phyloP scores from a whole-genome alignment of 2,329 filamentous ascomycete species.

The Dothideomycetidae sp. region DNA sequence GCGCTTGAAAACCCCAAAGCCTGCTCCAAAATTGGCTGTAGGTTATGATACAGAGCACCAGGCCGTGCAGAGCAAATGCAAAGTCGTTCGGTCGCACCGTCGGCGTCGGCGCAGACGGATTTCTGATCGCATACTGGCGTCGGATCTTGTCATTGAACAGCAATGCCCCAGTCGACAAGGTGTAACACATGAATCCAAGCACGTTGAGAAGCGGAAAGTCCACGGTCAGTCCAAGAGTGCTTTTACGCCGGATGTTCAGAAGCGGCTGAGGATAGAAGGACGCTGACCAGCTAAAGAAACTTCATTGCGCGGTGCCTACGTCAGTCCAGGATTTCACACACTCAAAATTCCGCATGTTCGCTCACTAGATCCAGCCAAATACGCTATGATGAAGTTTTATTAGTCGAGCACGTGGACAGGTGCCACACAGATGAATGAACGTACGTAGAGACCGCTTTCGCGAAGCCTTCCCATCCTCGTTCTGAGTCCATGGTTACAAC shows the following conservation, averaged over 20 bases:
- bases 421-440: too few relatives aligned
- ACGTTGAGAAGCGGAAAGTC: conserved; percentile 72
- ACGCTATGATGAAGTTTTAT: conserved; percentile 5
- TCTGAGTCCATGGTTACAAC: too few relatives aligned
- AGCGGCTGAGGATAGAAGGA: conserved; percentile 89
- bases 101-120: conserved; percentile 58
- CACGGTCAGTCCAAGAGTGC: conserved; percentile 70
- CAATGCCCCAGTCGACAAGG: conserved; percentile 59
- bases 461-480: conserved; percentile 5
- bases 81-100: conserved; percentile 86
- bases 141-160: conserved; percentile 68
- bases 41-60: conserved; percentile 56
- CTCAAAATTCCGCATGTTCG: background rate
- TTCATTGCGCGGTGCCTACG: background rate
- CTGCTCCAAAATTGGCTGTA: conserved; percentile 60
- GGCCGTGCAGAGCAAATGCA: conserved; percentile 69
- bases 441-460: conserved; percentile 9
- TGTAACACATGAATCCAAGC: conserved; percentile 60
- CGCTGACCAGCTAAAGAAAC: conserved; percentile 45
- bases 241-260: conserved; percentile 60
- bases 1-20: conserved; percentile 61
- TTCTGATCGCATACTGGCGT: conserved; percentile 66
- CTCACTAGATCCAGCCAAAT: conserved; percentile 13
- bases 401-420: too few relatives aligned
- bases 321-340: background rate